Percentiles rank a stretch among this genome's conserved stretches.
These are phyloP conservation scores for Penicillium arizonense DNA, from an alignment of 495 filamentous ascomycete species.

Conservation along the genomic window DNA sequence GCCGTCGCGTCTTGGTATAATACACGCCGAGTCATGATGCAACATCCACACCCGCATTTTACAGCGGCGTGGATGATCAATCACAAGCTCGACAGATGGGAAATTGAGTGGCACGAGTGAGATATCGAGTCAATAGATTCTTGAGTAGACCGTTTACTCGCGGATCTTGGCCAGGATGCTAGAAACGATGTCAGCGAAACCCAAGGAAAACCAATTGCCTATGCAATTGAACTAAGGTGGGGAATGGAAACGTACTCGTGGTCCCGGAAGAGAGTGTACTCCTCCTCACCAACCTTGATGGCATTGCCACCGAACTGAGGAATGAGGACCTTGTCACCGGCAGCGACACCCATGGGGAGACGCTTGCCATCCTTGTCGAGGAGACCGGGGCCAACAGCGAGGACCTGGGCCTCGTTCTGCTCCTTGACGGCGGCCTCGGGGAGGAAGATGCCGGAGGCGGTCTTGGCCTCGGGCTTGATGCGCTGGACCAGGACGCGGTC, in stretches of 20 bases:
- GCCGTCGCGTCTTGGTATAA: constrained; percentile 36
- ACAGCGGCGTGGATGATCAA: constrained; percentile 4
- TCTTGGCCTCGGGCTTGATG: constrained; percentile 95
- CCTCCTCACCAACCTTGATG: constrained; percentile 95
- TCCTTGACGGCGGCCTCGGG: constrained; percentile 97
- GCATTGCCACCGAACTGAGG: constrained; percentile 97
- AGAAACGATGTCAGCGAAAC: neutral
- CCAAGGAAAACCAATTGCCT: no score
- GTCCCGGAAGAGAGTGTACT: constrained; percentile 94
- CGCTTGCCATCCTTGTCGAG: constrained; percentile 86
- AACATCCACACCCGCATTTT: constrained; percentile 8
- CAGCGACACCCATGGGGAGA: constrained; percentile 71
- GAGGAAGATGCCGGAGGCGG: constrained; percentile 92
- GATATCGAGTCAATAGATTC: constrained; percentile 13
- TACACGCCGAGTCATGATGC: constrained; percentile 27
- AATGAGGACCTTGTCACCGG: constrained; percentile 93
- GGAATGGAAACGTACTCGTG: constrained; percentile 70
- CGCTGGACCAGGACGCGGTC: constrained; percentile 99
- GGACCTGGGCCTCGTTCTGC: constrained; percentile 92
- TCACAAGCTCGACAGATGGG: constrained; percentile 1
- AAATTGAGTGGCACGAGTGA: constrained; percentile 14
- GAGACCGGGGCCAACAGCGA: constrained; percentile 89
- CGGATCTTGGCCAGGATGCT: constrained; percentile 89
- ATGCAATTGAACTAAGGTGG: neutral
- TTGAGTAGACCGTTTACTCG: constrained; percentile 54